These are phyloP conservation scores for Arthroderma sp. DNA, from an alignment of 2,329 filamentous ascomycete species.

Conservation along the genomic window DNA sequence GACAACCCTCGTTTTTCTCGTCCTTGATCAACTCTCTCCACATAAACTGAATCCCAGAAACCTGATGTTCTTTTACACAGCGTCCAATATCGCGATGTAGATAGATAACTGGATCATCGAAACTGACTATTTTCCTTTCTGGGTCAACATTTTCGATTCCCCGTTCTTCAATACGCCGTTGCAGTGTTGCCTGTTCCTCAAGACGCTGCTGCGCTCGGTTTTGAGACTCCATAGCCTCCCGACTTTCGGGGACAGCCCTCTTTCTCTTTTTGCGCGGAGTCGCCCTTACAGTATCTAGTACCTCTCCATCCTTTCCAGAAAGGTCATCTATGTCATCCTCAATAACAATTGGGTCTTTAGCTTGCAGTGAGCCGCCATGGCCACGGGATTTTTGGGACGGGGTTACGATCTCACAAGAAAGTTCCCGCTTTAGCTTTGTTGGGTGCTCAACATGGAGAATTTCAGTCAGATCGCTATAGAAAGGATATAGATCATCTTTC, in stretches of 20 bases:
- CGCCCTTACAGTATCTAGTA: background rate
- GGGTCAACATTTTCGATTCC: slow-evolving; percentile 28
- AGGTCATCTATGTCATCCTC: background rate
- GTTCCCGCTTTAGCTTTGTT: background rate
- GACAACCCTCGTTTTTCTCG: slow-evolving; percentile 55
- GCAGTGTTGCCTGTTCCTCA: slow-evolving; percentile 44
- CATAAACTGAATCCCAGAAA: slow-evolving; percentile 72
- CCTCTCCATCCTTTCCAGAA: background rate
- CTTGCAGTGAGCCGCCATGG: background rate
- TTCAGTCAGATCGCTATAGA: slow-evolving; percentile 22
- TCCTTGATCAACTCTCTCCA: slow-evolving; percentile 70
- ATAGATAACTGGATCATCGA: slow-evolving; percentile 35
- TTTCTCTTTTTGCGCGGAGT: slow-evolving; percentile 39
- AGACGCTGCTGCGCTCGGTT: slow-evolving; percentile 44
- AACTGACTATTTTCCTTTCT: slow-evolving; percentile 37
- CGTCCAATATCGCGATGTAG: slow-evolving; percentile 52
- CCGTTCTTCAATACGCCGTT: slow-evolving; percentile 25
- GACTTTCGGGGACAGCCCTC: slow-evolving; percentile 37
- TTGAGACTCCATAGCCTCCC: slow-evolving; percentile 43
- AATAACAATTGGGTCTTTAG: background rate
- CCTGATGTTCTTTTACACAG: slow-evolving; percentile 66
- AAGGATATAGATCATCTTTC: slow-evolving; percentile 21
- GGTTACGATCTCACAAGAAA: background rate
- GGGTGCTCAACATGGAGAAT: slow-evolving; percentile 12
- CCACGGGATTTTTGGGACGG: background rate